Base-by-base conservation (phyloP, 1,139 yeast genomes). In the Dujonia santamariae region DNA sequence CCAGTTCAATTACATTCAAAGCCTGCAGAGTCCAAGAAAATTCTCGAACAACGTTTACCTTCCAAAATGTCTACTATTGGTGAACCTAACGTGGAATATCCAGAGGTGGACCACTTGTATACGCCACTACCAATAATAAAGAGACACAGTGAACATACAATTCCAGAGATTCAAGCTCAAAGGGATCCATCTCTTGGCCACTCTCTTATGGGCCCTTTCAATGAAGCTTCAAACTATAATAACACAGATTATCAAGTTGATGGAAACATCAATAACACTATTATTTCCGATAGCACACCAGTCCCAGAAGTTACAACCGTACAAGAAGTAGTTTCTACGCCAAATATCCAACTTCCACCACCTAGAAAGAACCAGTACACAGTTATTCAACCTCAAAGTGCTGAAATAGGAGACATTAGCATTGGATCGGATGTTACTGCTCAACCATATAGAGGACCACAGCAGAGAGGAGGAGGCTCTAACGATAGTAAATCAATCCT, bases 51-150 rank as follows among this genome's bases (percentile, higher is more conserved):
- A 5, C 20, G 32, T 8, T n/a, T 29, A 11, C 32, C 32, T 4
- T 29, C 32, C n/a, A 24, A 29, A 7, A 11, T 20, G 4, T 29
- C 32, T 5, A 18, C 25, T 4, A 29, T 26, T 14, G 34, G 16
- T 7, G 19, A 30, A 11, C 32, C 35, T n/a, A 22, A 17, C 7
- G 24, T 35, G 16, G 35, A 29, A 4, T 21, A 32, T 5, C 36
- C 32, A 4, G 26, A 28, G 19, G 36, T 36, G 3, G 31, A 33
- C 12, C 32, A 36, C 21, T 25, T 32, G 25, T 36, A 32, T 16
- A 28, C 28, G 13, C 38, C 38, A 6, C 32, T 23, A 15, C 38
- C 38, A 8, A 14, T 9, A 19, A 32, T 36, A 18, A 28, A 33
- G 19, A 12, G 19, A 30, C 26, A 22, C 15, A n/a, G 16, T 30